These are phyloP conservation scores for Rickenella mellea DNA, from an alignment of 768 basidiomycete species.

Conservation along the genomic window DNA sequence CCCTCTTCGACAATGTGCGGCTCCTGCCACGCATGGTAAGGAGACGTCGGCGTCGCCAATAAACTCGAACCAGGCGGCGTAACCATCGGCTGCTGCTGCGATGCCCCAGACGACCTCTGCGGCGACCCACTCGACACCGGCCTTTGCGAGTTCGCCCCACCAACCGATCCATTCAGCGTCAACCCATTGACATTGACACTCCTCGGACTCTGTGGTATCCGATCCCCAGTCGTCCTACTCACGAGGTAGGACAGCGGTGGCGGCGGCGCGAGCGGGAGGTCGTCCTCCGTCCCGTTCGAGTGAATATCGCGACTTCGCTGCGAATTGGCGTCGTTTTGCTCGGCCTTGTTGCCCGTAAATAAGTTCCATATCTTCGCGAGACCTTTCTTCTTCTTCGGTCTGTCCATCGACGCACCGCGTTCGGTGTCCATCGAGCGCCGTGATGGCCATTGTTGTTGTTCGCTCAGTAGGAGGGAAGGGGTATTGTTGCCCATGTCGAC, in stretches of 20 bases:
- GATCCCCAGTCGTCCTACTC: conserved; percentile 14
- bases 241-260: conserved; percentile 88
- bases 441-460: conserved; percentile 39
- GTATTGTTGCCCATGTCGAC: conserved; percentile 19
- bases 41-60: no score
- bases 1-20: no score
- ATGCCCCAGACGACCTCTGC: no score
- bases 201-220: conserved; percentile 45
- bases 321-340: conserved; percentile 22
- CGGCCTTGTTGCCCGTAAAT: conserved; percentile 48
- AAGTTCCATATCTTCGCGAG: conserved; percentile 76
- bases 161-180: no score
- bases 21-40: no score
- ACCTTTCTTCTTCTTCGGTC: conserved; percentile 64
- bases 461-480: conserved; percentile 16
- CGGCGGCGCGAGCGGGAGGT: conserved; percentile 77
- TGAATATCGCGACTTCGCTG: conserved; percentile 25
- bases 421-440: conserved; percentile 36
- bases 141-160: no score
- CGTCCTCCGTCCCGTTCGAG: conserved; percentile 49
- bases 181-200: no score
- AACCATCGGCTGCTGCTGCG: no score
- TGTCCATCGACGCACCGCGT: conserved; percentile 23
- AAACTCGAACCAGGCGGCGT: no score
- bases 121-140: no score